Conservation (phyloP, 345 rosid genomes). For the Eucalyptus globulus region DNA sequence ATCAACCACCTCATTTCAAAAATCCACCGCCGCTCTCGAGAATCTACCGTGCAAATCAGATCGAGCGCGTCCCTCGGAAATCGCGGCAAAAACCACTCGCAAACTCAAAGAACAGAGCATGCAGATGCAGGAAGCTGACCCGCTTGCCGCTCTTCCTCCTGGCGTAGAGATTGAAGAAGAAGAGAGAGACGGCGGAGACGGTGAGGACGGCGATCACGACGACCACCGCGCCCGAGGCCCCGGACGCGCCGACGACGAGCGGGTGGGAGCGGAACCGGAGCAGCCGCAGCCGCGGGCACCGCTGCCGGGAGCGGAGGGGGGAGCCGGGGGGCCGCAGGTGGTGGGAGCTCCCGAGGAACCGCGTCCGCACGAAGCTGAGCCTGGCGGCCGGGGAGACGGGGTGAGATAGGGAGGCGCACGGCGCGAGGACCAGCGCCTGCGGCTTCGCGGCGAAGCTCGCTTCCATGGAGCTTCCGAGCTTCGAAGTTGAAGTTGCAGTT, state of each 20-base stretch:
- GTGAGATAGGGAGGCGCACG: constrained; percentile 6
- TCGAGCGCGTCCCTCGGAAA: neutral
- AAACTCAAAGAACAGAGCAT: neutral
- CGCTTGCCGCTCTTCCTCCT: constrained; percentile 5
- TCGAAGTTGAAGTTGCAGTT: neutral
- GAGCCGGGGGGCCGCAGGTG: constrained; percentile 35
- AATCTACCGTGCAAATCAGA: neutral
- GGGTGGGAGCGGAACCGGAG: constrained; percentile 31
- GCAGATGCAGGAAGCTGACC: constrained; percentile 8
- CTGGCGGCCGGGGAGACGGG: constrained; percentile 13
- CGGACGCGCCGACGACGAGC: neutral
- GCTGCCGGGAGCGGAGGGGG: constrained; percentile 12
- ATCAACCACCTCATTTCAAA: neutral
- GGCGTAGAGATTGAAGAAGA: constrained; percentile 25
- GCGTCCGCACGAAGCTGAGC: constrained; percentile 19
- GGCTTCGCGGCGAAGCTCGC: constrained; percentile 30
- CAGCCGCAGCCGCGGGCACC: constrained; percentile 4
- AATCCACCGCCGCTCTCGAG: neutral
- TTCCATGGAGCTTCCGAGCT: constrained; percentile 19
- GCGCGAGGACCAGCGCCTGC: constrained; percentile 7
- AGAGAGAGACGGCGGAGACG: constrained; percentile 43
- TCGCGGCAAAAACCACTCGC: neutral
- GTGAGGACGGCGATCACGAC: constrained; percentile 51
- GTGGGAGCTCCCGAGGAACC: constrained; percentile 44
- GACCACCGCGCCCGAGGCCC: neutral